phyloP scores from a whole-genome alignment of 441 rosid species.

The Dalechampia spathulata region DNA sequence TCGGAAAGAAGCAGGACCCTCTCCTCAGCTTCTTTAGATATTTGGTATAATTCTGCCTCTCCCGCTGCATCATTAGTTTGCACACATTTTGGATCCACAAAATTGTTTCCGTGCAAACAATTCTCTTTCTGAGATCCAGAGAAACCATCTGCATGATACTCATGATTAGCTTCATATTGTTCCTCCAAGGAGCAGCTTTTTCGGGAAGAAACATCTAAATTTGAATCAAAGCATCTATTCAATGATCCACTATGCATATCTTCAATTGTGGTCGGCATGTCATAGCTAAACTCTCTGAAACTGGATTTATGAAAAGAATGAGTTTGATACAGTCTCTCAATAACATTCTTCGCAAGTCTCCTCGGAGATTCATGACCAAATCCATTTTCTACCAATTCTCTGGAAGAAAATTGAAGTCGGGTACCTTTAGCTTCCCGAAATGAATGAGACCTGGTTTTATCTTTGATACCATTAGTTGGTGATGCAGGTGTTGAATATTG shows the following conservation, averaged over 20 bases:
- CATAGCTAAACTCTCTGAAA: conserved; percentile 33
- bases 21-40: conserved; percentile 66
- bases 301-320: conserved; percentile 40
- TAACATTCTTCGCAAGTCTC: conserved; percentile 76
- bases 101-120: too few relatives aligned
- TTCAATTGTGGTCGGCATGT: conserved; percentile 69
- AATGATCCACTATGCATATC: conserved; percentile 58
- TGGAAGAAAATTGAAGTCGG: conserved; percentile 36
- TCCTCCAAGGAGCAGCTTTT: conserved; percentile 37
- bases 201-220: conserved; percentile 31
- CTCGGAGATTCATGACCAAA: conserved; percentile 67
- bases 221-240: conserved; percentile 38
- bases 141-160: too few relatives aligned
- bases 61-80: conserved; percentile 36
- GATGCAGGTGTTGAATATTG: conserved; percentile 61
- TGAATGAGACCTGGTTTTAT: conserved; percentile 53
- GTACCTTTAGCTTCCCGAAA: conserved; percentile 62
- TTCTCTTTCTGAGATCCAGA: too few relatives aligned
- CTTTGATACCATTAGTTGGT: conserved; percentile 40
- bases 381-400: conserved; percentile 55
- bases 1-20: conserved; percentile 61
- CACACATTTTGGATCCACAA: too few relatives aligned
- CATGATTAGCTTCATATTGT: conserved; percentile 27
- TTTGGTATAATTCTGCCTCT: conserved; percentile 49
- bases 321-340: conserved; percentile 72